Conservation (phyloP, 768 basidiomycete genomes). For the Cystofilobasidium bisporidii region DNA sequence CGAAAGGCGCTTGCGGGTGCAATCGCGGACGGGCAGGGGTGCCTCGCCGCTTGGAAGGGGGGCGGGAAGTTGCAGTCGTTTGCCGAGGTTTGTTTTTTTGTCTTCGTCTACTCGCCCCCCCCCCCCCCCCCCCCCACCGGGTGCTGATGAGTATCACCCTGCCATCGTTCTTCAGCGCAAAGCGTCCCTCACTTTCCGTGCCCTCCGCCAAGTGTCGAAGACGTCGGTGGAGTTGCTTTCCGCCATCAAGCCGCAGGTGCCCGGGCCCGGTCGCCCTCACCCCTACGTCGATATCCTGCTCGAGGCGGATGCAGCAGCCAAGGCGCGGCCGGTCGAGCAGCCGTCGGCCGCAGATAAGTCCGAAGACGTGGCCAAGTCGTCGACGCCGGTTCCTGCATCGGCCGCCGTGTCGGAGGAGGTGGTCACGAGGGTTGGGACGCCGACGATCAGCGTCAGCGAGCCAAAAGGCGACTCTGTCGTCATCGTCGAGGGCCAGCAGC, state of each 20-base stretch:
- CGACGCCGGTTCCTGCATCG: background rate
- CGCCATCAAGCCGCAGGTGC: background rate
- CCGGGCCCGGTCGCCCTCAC: background rate
- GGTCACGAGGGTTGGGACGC: background rate
- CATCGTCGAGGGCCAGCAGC: too few species aligned
- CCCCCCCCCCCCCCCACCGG: too few species aligned
- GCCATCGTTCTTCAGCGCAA: conserved; percentile 16
- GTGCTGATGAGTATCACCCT: too few species aligned
- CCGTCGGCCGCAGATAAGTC: too few species aligned
- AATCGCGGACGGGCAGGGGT: background rate
- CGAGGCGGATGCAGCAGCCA: background rate
- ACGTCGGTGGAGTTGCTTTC: background rate
- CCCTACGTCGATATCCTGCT: background rate
- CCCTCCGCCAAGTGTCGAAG: conserved; percentile 2
- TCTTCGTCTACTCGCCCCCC: too few species aligned
- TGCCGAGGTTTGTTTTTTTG: conserved; percentile 7
- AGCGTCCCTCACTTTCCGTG: conserved; percentile 24
- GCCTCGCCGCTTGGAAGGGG: too few species aligned
- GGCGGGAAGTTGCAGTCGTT: background rate
- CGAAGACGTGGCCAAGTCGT: background rate
- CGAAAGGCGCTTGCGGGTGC: background rate
- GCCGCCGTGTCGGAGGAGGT: background rate
- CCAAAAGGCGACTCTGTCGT: background rate
- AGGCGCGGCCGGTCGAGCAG: background rate
- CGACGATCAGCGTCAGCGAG: conserved; percentile 1